These are phyloP conservation scores for Polygonum maritimum DNA, from an alignment of 148 eudicot genomes.

Conservation along the genomic window DNA sequence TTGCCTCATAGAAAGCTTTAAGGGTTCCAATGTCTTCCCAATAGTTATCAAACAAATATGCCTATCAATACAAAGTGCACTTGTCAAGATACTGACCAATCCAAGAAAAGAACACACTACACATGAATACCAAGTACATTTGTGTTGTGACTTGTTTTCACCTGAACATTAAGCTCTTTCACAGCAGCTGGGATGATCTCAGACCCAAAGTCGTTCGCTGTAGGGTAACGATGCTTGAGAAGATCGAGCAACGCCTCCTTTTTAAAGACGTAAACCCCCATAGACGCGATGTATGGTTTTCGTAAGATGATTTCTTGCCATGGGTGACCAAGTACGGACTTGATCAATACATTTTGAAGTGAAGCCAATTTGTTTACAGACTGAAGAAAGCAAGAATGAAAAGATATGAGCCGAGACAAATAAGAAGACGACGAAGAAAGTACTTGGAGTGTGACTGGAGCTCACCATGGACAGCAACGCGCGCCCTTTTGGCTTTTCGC, in stretches of 20 bases:
- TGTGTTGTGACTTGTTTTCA: slow-evolving; percentile 11
- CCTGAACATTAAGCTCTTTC: slow-evolving; percentile 72
- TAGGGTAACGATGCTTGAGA: slow-evolving; percentile 55
- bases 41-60: slow-evolving; percentile 80
- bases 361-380: background rate
- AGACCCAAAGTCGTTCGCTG: slow-evolving; percentile 83
- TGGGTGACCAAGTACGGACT: background rate
- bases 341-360: background rate
- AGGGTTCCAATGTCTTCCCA: slow-evolving; percentile 99
- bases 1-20: slow-evolving; percentile 80
- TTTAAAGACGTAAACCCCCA: slow-evolving; percentile 91
- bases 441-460: background rate
- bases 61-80: slow-evolving; percentile 31
- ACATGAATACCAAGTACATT: background rate
- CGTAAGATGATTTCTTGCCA: background rate
- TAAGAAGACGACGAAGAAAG: no score
- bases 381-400: background rate
- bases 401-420: background rate
- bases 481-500: slow-evolving; percentile 54
- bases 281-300: slow-evolving; percentile 81
- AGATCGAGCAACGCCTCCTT: slow-evolving; percentile 66
- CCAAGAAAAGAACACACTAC: background rate
- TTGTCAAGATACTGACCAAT: background rate
- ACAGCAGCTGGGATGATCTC: slow-evolving; percentile 85
- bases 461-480: slow-evolving; percentile 60